Percentiles rank a stretch among this genome's conserved stretches.
Conservation (phyloP, 2,329 filamentous ascomycete species). For the Passalora sequoiae region DNA sequence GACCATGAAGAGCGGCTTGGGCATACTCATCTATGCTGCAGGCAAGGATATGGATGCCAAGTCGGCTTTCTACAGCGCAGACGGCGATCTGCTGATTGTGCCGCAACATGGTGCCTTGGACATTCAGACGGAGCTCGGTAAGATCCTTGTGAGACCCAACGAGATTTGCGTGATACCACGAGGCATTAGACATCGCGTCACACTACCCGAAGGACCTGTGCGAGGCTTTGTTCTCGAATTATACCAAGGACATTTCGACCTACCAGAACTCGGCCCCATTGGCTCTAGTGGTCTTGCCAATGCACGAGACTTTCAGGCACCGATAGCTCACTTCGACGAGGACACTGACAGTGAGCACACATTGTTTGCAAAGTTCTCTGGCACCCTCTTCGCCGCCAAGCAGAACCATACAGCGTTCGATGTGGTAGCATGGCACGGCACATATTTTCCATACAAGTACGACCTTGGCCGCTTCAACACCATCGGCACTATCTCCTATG, state of each 20-base stretch:
- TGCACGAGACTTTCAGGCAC: slow-evolving; percentile 59
- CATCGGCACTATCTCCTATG: slow-evolving; percentile 53
- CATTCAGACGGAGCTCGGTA: slow-evolving; percentile 64
- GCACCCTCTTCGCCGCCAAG: slow-evolving; percentile 55
- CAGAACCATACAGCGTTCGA: slow-evolving; percentile 66
- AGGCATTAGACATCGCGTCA: slow-evolving; percentile 60
- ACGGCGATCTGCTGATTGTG: slow-evolving; percentile 63
- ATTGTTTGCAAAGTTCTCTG: slow-evolving; percentile 58
- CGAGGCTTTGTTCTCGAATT: slow-evolving; percentile 64
- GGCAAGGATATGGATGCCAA: slow-evolving; percentile 70
- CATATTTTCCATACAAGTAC: slow-evolving; percentile 58
- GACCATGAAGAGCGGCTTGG: slow-evolving; percentile 70
- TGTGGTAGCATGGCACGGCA: slow-evolving; percentile 68
- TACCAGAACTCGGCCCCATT: slow-evolving; percentile 63
- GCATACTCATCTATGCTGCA: slow-evolving; percentile 74
- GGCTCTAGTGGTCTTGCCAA: slow-evolving; percentile 64
- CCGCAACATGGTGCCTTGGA: slow-evolving; percentile 61
- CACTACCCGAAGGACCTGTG: slow-evolving; percentile 54
- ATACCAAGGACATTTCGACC: slow-evolving; percentile 59
- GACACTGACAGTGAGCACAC: slow-evolving; percentile 52
- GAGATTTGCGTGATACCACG: slow-evolving; percentile 63
- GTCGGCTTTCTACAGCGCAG: slow-evolving; percentile 76
- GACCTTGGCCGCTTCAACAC: slow-evolving; percentile 55
- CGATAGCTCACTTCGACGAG: slow-evolving; percentile 54
- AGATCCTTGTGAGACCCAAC: slow-evolving; percentile 60